Evolutionary conservation across 2,329 filamentous ascomycete species (phyloP), one percentile per base, ranked within the genome.

Genomic region (Fusarium udum): DNA sequence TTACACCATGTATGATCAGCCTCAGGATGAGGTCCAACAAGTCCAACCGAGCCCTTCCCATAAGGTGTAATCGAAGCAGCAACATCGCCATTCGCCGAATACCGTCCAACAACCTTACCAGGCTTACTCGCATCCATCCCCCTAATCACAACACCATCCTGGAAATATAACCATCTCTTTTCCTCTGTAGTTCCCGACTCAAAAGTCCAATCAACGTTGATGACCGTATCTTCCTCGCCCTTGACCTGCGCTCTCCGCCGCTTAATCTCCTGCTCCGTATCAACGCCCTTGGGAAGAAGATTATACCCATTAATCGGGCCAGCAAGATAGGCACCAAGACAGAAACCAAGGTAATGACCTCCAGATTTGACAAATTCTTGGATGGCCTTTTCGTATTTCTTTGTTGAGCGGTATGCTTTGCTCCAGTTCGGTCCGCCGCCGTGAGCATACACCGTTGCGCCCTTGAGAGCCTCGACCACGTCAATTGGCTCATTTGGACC

Each of bases 11-110:
- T 43, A 3, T 62, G 4, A 24, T 68, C 64, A 13, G 65, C 65
- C 15, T 68, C 65, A 4, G 65, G 64, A 0, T 68, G 65, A 12
- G 64, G 55, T 1, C 65, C 65, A 31, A 68, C 40, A n/a, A 68
- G 64, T 5, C 65, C 65, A 36, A 68, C 65, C 31, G 55, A 68
- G 1, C 65, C 65, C 31, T 68, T 68, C 4, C 65, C 65, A 22
- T 63, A 68, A 0, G 64, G 65, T 0, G 64, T 68, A 1, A 68
- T 40, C 1, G 64, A 68, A 13, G 65, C n/a, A 26, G 65, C 65
- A 8, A 68, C 65, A 4, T 68, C 64, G 0, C 55, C 56, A 4
- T 68, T 68, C 1, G 36, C 18, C 1, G 64, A 68, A 22, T 68
- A 68, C 2, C 36, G 28, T 2, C 64, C 65, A 2, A 68, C 28